Conservation (phyloP, 345 rosid genomes). For the Atalantia buxifolia region DNA sequence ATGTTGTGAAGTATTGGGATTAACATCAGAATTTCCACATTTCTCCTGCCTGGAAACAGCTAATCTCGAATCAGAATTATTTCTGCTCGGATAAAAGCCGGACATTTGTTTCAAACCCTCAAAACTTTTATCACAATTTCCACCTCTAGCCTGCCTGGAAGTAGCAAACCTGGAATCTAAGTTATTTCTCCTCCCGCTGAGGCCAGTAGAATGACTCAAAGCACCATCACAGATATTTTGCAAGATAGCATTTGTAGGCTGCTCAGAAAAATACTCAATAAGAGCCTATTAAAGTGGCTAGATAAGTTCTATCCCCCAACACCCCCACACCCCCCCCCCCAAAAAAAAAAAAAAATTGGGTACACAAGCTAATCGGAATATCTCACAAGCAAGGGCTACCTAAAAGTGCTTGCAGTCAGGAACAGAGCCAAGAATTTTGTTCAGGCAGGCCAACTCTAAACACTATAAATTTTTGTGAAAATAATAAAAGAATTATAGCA, state of each 20-base stretch:
- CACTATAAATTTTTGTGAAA: background rate
- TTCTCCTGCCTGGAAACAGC: constrained; percentile 12
- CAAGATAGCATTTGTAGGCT: constrained; percentile 25
- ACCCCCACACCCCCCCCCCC: too few species aligned
- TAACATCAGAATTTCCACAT: constrained; percentile 15
- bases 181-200: background rate
- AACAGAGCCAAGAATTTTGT: background rate
- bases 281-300: background rate
- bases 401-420: background rate
- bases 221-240: constrained; percentile 10
- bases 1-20: background rate
- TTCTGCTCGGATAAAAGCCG: constrained; percentile 4
- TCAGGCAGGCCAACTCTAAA: background rate
- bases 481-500: background rate
- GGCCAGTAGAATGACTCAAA: background rate
- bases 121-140: background rate
- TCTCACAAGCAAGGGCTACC: background rate
- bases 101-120: constrained; percentile 4
- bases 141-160: background rate
- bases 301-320: too few species aligned
- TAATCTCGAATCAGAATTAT: constrained; percentile 17
- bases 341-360: too few species aligned
- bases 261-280: constrained; percentile 22
- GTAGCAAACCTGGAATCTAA: background rate
- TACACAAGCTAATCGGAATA: background rate